Evolutionary conservation across 768 basidiomycete species (phyloP).

Genomic region (Pleurotus salmoneostramineus): DNA sequence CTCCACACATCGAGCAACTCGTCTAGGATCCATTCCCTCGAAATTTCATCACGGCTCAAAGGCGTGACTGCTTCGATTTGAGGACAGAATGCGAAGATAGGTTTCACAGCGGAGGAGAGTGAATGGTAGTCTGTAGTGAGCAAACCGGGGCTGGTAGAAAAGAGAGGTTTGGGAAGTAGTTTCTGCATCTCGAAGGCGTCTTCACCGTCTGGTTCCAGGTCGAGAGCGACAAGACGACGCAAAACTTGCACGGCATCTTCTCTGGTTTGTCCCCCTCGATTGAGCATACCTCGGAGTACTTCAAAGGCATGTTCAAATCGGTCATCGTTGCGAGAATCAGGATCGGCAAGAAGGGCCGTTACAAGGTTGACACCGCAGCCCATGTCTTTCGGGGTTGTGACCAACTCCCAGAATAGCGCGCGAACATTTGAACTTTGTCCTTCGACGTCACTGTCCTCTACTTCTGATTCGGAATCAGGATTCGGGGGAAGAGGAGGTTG

Average conservation of each 20-base stretch:
- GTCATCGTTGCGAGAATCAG: slow-evolving; percentile 32
- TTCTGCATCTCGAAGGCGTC: slow-evolving; percentile 43
- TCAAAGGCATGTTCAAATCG: slow-evolving; percentile 40
- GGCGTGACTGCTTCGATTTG: slow-evolving; percentile 49
- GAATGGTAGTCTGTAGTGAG: slow-evolving; percentile 47
- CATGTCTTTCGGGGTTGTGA: slow-evolving; percentile 46
- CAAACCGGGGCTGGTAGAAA: slow-evolving; percentile 54
- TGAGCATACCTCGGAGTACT: slow-evolving; percentile 54
- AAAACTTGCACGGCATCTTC: slow-evolving; percentile 53
- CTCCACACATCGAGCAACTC: slow-evolving; percentile 53
- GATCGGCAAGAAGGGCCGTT: slow-evolving; percentile 44
- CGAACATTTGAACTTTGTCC: slow-evolving; percentile 20
- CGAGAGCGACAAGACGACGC: slow-evolving; percentile 31
- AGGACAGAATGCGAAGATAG: slow-evolving; percentile 52
- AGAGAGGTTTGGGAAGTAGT: slow-evolving; percentile 48
- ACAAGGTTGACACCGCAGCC: slow-evolving; percentile 56
- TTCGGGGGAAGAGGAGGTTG: slow-evolving; percentile 40
- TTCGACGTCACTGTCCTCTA: slow-evolving; percentile 19
- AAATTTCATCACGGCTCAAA: slow-evolving; percentile 56
- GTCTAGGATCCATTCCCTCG: slow-evolving; percentile 46
- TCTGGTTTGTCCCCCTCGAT: slow-evolving; percentile 46
- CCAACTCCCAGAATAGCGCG: slow-evolving; percentile 37
- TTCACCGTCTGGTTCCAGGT: slow-evolving; percentile 19
- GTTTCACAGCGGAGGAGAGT: slow-evolving; percentile 43
- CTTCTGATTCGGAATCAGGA: slow-evolving; percentile 23